Evolutionary conservation across 495 filamentous ascomycete genomes (phyloP).

Genomic region (Physcia stellaris): DNA sequence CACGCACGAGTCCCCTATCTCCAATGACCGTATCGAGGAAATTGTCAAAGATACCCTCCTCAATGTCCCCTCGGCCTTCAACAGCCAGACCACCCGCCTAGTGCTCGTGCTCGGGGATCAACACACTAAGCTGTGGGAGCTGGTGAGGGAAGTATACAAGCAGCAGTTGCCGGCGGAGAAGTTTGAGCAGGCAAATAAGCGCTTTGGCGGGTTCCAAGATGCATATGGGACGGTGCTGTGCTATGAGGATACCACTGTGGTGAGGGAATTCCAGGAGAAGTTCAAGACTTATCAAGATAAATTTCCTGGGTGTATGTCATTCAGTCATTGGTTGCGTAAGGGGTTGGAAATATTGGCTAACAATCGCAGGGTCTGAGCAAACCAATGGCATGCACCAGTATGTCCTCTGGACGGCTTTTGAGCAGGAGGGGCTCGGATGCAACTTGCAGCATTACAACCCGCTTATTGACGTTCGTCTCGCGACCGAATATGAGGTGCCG

Average conservation of each 20-base stretch:
- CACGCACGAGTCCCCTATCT: constrained; percentile 28
- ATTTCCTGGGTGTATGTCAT: constrained; percentile 24
- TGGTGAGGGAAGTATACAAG: constrained; percentile 27
- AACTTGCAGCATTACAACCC: constrained; percentile 47
- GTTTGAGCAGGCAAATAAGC: constrained; percentile 32
- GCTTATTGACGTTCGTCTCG: constrained; percentile 30
- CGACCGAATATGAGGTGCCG: constrained; percentile 33
- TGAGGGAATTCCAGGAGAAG: constrained; percentile 30
- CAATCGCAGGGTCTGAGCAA: constrained; percentile 29
- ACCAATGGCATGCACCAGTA: constrained; percentile 44
- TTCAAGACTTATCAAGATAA: constrained; percentile 29
- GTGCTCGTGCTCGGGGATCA: constrained; percentile 33
- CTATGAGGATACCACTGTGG: constrained; percentile 34
- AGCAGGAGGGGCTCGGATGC: constrained; percentile 35
- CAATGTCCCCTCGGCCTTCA: constrained; percentile 38
- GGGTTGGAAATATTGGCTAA: background rate
- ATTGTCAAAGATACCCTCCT: constrained; percentile 34
- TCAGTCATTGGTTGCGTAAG: no score
- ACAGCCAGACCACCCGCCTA: constrained; percentile 39
- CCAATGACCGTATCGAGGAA: constrained; percentile 35
- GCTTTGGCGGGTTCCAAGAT: constrained; percentile 29
- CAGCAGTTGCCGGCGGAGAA: constrained; percentile 26
- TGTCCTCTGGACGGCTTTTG: constrained; percentile 38
- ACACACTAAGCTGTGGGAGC: constrained; percentile 38
- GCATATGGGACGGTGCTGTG: constrained; percentile 42